Percentiles rank a stretch among this genome's conserved stretches.
Conservation (phyloP, 2,329 filamentous ascomycete species). For the Colletotrichum endophyticum region DNA sequence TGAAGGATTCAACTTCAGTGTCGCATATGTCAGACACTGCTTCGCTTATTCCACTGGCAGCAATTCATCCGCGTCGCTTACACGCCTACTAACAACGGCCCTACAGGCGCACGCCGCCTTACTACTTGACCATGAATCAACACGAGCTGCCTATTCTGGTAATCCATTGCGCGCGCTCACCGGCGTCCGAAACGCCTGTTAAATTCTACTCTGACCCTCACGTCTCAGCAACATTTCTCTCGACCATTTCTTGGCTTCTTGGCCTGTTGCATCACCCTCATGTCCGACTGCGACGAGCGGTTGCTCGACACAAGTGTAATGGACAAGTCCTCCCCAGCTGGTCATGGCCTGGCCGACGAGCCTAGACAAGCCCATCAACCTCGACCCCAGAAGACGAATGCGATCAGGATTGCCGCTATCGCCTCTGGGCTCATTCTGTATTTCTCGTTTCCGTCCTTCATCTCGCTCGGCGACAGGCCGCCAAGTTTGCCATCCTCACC, state of each 20-base stretch:
- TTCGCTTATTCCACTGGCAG: not conserved
- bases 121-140: not conserved
- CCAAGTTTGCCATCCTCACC: not conserved
- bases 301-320: not conserved
- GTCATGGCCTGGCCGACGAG: not conserved
- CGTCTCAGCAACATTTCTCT: not conserved
- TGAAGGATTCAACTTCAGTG: not conserved
- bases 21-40: not conserved
- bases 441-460: not conserved
- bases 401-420: not conserved
- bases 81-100: not conserved
- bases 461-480: not conserved
- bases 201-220: not conserved
- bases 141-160: not conserved
- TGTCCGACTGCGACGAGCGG: not conserved
- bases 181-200: not conserved
- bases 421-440: not conserved
- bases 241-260: not conserved
- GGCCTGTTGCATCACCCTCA: not conserved
- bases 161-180: not conserved
- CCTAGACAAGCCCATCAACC: not conserved
- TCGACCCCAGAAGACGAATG: not conserved
- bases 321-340: not conserved
- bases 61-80: not conserved
- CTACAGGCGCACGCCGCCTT: not conserved